phyloP scores from a whole-genome alignment of 306 rosid species.

The Sindora glabra region DNA sequence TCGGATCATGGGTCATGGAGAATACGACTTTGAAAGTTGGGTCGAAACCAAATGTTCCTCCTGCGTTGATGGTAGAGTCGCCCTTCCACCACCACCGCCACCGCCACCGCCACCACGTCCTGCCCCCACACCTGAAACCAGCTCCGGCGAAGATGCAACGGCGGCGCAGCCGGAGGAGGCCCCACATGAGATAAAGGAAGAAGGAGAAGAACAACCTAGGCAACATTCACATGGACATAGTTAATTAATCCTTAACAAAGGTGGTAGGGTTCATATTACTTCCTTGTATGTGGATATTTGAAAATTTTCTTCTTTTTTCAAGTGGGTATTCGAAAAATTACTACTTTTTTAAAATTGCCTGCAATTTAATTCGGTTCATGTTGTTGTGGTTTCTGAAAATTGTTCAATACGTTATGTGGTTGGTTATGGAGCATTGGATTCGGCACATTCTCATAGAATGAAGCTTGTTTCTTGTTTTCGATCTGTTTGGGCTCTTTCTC shows the following conservation, averaged over 20 bases:
- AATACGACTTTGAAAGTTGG: constrained; percentile 70
- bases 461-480: neutral
- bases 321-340: neutral
- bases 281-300: neutral
- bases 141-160: neutral
- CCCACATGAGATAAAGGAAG: constrained; percentile 40
- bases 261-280: neutral
- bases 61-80: constrained; percentile 59
- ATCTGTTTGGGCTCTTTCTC: neutral
- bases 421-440: neutral
- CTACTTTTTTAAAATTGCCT: neutral
- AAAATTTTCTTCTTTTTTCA: neutral
- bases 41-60: constrained; percentile 72
- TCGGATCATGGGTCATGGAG: constrained; percentile 58
- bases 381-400: constrained; percentile 5
- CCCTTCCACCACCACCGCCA: constrained; percentile 25
- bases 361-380: neutral
- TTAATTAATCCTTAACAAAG: neutral
- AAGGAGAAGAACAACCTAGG: constrained; percentile 18
- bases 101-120: constrained; percentile 20
- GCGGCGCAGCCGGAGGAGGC: constrained; percentile 12
- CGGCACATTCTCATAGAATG: neutral
- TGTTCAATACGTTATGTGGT: neutral
- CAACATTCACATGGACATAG: constrained; percentile 7
- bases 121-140: neutral